Evolutionary conservation across 768 basidiomycete species (phyloP).

Genomic region (Kwoniella sp.): DNA sequence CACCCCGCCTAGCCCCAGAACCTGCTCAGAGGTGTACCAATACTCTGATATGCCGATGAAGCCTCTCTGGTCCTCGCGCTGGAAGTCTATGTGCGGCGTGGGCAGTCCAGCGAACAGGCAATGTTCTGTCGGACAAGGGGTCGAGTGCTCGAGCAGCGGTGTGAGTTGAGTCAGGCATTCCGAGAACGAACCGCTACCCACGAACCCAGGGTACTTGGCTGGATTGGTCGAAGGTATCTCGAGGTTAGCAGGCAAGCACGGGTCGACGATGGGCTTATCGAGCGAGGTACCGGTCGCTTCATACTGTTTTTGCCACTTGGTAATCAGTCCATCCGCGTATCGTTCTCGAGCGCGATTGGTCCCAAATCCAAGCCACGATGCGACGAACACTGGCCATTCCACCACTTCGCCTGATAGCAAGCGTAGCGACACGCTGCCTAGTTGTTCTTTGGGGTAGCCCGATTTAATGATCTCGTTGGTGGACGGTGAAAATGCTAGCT

Average conservation of each 20-base stretch:
- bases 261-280: slow-evolving; percentile 60
- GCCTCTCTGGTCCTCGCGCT: slow-evolving; percentile 53
- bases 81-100: slow-evolving; percentile 90
- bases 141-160: slow-evolving; percentile 75
- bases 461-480: slow-evolving; percentile 53
- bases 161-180: slow-evolving; percentile 69
- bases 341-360: slow-evolving; percentile 95
- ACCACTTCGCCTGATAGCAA: slow-evolving; percentile 81
- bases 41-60: slow-evolving; percentile 99
- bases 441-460: slow-evolving; percentile 57
- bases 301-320: slow-evolving; percentile 55
- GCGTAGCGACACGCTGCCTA: slow-evolving; percentile 75
- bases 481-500: slow-evolving; percentile 93
- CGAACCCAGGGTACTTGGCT: slow-evolving; percentile 55
- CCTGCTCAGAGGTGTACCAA: slow-evolving; percentile 98
- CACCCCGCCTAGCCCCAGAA: slow-evolving; percentile 87
- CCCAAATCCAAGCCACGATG: slow-evolving; percentile 97
- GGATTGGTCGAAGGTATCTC: slow-evolving; percentile 56
- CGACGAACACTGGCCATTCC: slow-evolving; percentile 88
- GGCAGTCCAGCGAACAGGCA: slow-evolving; percentile 94
- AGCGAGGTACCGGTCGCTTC: slow-evolving; percentile 9
- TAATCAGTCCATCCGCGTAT: slow-evolving; percentile 69
- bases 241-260: slow-evolving; percentile 80
- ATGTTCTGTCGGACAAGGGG: slow-evolving; percentile 66
- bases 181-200: slow-evolving; percentile 87